Conservation (phyloP, 2,329 filamentous ascomycete genomes). For the Fusarium udum region DNA sequence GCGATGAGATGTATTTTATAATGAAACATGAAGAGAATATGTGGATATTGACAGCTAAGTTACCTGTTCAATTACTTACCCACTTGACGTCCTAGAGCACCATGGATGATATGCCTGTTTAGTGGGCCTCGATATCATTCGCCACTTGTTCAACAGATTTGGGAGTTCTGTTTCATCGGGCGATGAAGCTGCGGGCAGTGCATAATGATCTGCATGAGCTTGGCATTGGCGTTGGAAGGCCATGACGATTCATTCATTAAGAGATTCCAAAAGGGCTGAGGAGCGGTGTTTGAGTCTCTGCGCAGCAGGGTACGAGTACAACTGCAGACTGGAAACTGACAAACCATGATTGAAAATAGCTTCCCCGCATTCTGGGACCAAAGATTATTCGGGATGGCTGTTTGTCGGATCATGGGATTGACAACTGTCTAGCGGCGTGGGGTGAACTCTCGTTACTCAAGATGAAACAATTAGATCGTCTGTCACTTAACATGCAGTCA, state of each 20-base stretch:
- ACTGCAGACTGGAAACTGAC: not conserved
- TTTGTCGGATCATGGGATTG: constrained; percentile 31
- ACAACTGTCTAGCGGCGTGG: constrained; percentile 35
- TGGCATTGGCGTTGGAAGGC: constrained; percentile 3
- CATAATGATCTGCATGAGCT: constrained; percentile 39
- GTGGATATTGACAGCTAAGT: not conserved
- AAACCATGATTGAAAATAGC: not conserved
- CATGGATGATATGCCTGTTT: constrained; percentile 12
- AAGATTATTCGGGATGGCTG: constrained; percentile 16
- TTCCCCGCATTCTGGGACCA: constrained; percentile 17
- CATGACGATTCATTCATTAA: not conserved
- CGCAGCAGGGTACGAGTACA: no score
- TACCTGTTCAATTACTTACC: not conserved
- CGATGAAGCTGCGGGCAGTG: constrained; percentile 20
- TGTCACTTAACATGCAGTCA: not conserved
- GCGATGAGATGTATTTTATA: not conserved
- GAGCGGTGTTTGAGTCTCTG: not conserved
- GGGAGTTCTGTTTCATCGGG: constrained; percentile 1
- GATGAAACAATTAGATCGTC: constrained; percentile 8
- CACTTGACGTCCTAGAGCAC: not conserved
- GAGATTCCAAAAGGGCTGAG: not conserved
- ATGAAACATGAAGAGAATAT: not conserved
- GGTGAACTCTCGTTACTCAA: not conserved
- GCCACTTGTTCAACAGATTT: constrained; percentile 23
- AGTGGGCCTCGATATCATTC: constrained; percentile 23